A percentile compares a stretch with the other conserved stretches of the same genome.
These are phyloP conservation scores for Polysphondylium violaceum DNA, from an alignment of 78 protist species.

Conservation along the genomic window DNA sequence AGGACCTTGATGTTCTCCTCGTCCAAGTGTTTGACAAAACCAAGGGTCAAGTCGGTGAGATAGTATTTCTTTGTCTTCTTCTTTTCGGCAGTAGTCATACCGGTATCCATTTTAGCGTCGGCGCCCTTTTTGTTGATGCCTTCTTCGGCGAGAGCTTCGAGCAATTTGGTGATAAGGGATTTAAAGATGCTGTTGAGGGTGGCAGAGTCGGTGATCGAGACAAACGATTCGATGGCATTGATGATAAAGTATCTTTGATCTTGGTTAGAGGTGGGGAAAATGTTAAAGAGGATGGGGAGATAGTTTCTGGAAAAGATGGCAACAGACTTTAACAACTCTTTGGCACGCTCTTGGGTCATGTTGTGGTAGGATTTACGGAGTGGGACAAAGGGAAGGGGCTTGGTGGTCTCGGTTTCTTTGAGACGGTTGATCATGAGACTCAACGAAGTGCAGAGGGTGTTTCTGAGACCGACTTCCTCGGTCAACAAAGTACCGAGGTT, in stretches of 20 bases:
- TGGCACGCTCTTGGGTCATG: constrained; percentile 13
- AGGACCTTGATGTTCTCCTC: constrained; percentile 48
- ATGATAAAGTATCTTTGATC: constrained; percentile 13
- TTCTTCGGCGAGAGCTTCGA: constrained; percentile 50
- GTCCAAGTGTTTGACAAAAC: constrained; percentile 55
- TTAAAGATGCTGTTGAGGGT: constrained; percentile 34
- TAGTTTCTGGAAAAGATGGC: constrained; percentile 38
- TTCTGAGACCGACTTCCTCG: constrained; percentile 9
- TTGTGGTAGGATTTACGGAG: background rate
- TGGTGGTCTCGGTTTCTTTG: constrained; percentile 2
- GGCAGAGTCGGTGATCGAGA: constrained; percentile 29
- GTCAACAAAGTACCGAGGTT: constrained; percentile 21
- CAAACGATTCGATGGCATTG: constrained; percentile 42
- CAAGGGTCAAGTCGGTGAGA: constrained; percentile 66
- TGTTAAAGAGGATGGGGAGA: constrained; percentile 60
- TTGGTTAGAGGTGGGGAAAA: constrained; percentile 33
- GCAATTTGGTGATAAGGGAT: constrained; percentile 33
- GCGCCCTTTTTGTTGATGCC: background rate
- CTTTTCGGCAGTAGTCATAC: background rate
- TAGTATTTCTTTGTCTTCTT: constrained; percentile 61
- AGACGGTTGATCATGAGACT: constrained; percentile 29
- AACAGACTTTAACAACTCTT: constrained; percentile 16
- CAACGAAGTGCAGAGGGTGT: constrained; percentile 16
- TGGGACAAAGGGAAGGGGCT: constrained; percentile 5
- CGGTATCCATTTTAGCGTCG: background rate